Evolutionary conservation across 1,284 basidiomycete genomes (phyloP), one percentile per base, ranked within the genome.

Genomic region (Cryptococcus hybrid): DNA sequence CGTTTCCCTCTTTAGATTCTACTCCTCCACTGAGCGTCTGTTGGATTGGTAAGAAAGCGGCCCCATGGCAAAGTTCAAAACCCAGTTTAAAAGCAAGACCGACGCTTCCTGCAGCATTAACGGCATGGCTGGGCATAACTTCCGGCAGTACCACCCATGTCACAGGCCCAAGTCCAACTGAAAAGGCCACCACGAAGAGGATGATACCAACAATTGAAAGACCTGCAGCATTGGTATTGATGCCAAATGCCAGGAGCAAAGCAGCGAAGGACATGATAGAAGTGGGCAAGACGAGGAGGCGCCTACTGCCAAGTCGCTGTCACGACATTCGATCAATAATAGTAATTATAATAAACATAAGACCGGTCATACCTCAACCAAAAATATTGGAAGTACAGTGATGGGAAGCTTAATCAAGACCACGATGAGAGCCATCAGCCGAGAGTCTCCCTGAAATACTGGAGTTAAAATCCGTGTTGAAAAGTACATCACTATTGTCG

Each of bases 351-450:
- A 30, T 30, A 43, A 30, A 12, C 34, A 49, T 34, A 50, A 36
- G 3, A n/a, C 9, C 30, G 9, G 43, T 59, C 64, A 54, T 18
- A 76, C 73, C 40, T 75, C 69, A 58, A 81, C 75, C 35, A 81
- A 63, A 75, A 74, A 18, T 5, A 79, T 77, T 5, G 80, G 78
- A 6, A 78, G 62, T 47, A 77, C 73, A 0, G 80, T 81, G 57
- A 80, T 69, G 13, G 78, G 63, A 35, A 78, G 65, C 61, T 81
- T 82, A 59, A 71, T 62, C 6, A 69, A 43, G 34, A 76, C 67
- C 55, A 79, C 66, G 53, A 65, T 61, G 2, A 79, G 63, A 7
- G 76, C 72, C 39, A 78, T 62, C 13, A 70, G 54, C 15, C 68
- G 64, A 1, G 76, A 73, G 56, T 68, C 68, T 7, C 59, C 7